phyloP scores from a whole-genome alignment of 768 basidiomycete species.

The Cystofilobasidium ferigula region DNA sequence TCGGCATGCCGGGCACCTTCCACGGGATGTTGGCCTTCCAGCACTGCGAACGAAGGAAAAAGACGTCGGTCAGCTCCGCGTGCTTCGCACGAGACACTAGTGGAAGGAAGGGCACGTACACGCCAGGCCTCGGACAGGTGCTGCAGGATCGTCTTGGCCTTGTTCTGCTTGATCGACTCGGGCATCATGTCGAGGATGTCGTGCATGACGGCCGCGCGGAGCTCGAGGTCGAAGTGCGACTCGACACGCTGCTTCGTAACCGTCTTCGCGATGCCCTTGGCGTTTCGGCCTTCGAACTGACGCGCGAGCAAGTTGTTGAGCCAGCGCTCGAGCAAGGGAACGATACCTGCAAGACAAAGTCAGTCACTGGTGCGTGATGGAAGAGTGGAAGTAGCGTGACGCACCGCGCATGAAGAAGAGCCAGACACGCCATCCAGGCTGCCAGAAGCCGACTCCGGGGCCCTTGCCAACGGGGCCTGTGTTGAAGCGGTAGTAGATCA shows the following conservation, averaged over 20 bases:
- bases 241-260: slow-evolving; percentile 99
- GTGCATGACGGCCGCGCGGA: slow-evolving; percentile 98
- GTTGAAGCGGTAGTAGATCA: slow-evolving; percentile 96
- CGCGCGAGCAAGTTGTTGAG: slow-evolving; percentile 92
- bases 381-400: neutral
- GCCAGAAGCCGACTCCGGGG: slow-evolving; percentile 98
- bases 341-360: slow-evolving; percentile 45
- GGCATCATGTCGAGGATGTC: slow-evolving; percentile 79
- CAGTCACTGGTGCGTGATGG: neutral
- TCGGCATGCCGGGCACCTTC: slow-evolving; percentile 98
- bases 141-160: slow-evolving; percentile 98
- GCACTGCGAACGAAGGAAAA: slow-evolving; percentile 9
- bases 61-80: no score
- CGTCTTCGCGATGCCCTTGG: slow-evolving; percentile 32
- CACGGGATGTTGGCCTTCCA: slow-evolving; percentile 68
- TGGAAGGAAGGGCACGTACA: slow-evolving; percentile 11
- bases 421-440: slow-evolving; percentile 99
- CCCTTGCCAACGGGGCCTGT: slow-evolving; percentile 99
- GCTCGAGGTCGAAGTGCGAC: slow-evolving; percentile 93
- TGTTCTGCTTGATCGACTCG: slow-evolving; percentile 97
- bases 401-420: slow-evolving; percentile 92
- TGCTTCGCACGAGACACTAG: neutral
- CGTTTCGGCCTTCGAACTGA: slow-evolving; percentile 94
- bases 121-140: slow-evolving; percentile 98
- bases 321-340: slow-evolving; percentile 94